Percentiles rank a stretch among this genome's conserved stretches.
Evolutionary conservation across 176 grass and related monocot genomes (phyloP).

Genomic region (Rhipidocladum racemiflorum): DNA sequence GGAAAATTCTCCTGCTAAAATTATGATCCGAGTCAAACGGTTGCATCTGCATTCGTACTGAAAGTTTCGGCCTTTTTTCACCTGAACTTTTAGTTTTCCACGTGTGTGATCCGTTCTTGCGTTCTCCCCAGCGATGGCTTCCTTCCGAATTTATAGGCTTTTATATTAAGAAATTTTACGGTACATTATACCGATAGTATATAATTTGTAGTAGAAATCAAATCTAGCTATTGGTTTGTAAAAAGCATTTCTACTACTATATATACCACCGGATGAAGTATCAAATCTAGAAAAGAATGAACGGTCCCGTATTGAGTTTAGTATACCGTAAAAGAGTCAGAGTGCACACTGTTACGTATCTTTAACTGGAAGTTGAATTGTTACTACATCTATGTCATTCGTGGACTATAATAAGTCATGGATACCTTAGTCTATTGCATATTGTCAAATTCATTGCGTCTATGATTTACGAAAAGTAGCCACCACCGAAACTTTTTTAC

Average conservation of each 20-base stretch:
- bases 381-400: not conserved
- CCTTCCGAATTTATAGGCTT: not conserved
- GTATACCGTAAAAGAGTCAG: too few species aligned
- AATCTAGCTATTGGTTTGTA: too few species aligned
- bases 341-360: not conserved
- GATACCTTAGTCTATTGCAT: not conserved
- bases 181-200: too few species aligned
- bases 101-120: not conserved
- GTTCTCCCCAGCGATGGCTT: not conserved
- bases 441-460: not conserved
- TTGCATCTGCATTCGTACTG: not conserved
- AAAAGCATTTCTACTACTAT: too few species aligned
- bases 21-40: not conserved
- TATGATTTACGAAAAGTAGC: not conserved
- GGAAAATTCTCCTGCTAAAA: not conserved
- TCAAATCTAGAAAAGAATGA: too few species aligned
- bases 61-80: not conserved
- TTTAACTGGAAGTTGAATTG: not conserved
- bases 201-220: too few species aligned
- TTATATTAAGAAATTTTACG: too few species aligned
- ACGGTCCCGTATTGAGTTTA: too few species aligned
- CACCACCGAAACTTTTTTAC: not conserved
- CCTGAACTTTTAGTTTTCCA: slow-evolving; percentile 15
- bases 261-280: too few species aligned
- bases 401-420: not conserved